Base-by-base conservation (phyloP, 2,329 filamentous ascomycete species). In the Torrubiella hemipterigena region DNA sequence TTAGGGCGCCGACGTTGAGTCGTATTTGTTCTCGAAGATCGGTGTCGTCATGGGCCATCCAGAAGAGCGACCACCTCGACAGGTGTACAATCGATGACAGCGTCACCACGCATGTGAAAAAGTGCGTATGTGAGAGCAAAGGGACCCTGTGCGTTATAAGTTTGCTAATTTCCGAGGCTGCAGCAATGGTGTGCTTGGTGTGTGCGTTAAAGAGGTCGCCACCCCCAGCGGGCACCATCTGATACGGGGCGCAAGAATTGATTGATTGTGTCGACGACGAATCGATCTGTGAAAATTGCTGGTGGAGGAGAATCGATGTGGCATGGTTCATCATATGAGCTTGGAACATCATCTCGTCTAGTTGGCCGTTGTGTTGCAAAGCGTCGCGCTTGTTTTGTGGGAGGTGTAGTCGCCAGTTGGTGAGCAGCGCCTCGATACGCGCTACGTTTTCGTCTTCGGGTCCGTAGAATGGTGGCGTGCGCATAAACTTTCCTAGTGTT, bases 291-390 rank as follows among this genome's bases (percentile, higher is more conserved):
- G 81, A 87, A 34, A 80, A 73, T 7, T 82, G 82, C 41, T 87
- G 79, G 49, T 91, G 82, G 13, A 91, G 67, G 41, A 86, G 73
- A 44, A 91, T 83, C 1, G 77, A 68, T 37, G 68, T 73, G 6
- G 68, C 67, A 38, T 73, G 59, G 19, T 61, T 68, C 45, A 93
- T 82, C 73, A 93, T 89, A 39, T 83, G 79, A 1, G 83, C 86
- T 51, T 93, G 84, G 57, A 94, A 93, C 55, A 94, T 77, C 69
- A 93, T 80, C 55, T 93, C 84, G 50, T 95, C 87, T 9, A 87
- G 65, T 32, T 74, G 68, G 19, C 83, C 78, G 42, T 79, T 73
- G 38, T 71, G 69, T 36, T 74, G 70, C 32, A 93, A 61, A 12
- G 82, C 65, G 38, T 83, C 72, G 33, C 67, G 66, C 56, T 93